Evolutionary conservation across 257 asterid species (phyloP).

Genomic region (Scutellaria minor): DNA sequence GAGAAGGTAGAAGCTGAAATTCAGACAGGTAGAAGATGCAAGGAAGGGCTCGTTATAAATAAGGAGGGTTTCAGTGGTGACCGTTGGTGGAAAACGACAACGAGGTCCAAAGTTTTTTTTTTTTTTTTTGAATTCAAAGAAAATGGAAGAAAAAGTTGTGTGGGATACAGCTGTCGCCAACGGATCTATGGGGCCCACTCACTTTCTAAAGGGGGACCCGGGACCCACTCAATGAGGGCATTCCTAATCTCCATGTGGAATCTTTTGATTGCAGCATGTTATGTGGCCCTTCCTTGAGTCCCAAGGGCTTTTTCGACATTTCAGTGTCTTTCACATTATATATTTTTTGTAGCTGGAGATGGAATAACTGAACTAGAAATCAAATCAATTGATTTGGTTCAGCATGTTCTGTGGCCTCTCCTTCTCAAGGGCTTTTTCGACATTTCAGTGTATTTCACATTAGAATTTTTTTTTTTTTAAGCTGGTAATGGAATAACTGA

Average conservation of each 20-base stretch:
- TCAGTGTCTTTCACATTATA: too few species aligned
- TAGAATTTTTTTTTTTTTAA: too few species aligned
- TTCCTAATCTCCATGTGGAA: background rate
- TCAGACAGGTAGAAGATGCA: background rate
- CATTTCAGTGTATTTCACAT: background rate
- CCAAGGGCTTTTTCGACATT: background rate
- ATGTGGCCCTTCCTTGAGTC: background rate
- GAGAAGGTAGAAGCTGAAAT: background rate
- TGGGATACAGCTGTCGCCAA: slow-evolving; percentile 56
- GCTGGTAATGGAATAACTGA: too few species aligned
- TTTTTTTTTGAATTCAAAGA: slow-evolving; percentile 1
- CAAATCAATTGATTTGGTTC: too few species aligned
- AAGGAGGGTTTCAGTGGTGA: slow-evolving; percentile 36
- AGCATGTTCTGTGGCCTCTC: too few species aligned
- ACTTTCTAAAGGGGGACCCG: too few species aligned
- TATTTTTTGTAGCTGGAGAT: too few species aligned
- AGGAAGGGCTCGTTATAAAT: slow-evolving; percentile 27
- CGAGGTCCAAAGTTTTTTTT: background rate
- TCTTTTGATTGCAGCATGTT: slow-evolving; percentile 7
- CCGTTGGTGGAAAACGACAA: slow-evolving; percentile 34
- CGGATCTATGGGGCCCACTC: slow-evolving; percentile 38
- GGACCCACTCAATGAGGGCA: too few species aligned
- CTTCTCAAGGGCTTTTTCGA: background rate
- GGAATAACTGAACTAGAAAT: too few species aligned
- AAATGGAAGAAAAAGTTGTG: background rate